Evolutionary conservation across 2,329 filamentous ascomycete species (phyloP).

Genomic region (Nannizziopsis arthrosporioides): DNA sequence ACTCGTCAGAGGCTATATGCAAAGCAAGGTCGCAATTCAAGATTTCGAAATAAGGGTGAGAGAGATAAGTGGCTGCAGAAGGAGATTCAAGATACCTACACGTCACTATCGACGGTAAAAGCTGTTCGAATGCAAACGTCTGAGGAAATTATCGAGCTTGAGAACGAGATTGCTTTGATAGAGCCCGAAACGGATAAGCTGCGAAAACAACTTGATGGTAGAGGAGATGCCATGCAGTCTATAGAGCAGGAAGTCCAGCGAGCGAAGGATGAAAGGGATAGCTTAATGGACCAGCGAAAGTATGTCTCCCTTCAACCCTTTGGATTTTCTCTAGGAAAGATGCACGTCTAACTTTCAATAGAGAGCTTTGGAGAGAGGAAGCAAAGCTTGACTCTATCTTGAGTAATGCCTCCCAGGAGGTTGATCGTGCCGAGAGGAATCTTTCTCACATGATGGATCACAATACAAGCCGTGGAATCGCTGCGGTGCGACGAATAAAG

Average conservation of each 20-base stretch:
- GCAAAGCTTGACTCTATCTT: conserved; percentile 73
- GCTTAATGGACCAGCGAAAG: conserved; percentile 75
- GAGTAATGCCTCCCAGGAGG: conserved; percentile 61
- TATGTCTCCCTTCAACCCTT: conserved; percentile 18
- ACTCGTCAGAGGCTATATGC: conserved; percentile 68
- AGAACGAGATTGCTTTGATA: conserved; percentile 57
- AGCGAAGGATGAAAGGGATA: conserved; percentile 67
- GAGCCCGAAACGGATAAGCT: conserved; percentile 62
- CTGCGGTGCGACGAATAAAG: conserved; percentile 74
- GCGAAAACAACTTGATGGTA: conserved; percentile 63
- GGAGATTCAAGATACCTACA: conserved; percentile 69
- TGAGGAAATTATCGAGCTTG: conserved; percentile 65
- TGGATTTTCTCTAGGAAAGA: neutral
- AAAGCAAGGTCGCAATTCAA: conserved; percentile 79
- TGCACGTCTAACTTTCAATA: conserved; percentile 13
- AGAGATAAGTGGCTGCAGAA: conserved; percentile 70
- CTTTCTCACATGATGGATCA: conserved; percentile 81
- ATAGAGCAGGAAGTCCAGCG: conserved; percentile 62
- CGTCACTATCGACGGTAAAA: conserved; percentile 66
- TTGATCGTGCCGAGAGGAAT: conserved; percentile 62
- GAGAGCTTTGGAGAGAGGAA: conserved; percentile 71
- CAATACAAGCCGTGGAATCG: conserved; percentile 72
- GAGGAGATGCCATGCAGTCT: conserved; percentile 59
- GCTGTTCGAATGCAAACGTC: conserved; percentile 72
- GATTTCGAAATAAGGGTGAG: conserved; percentile 79